phyloP scores from a whole-genome alignment of 2,329 filamentous ascomycete species.

The Sporothrix phasma region DNA sequence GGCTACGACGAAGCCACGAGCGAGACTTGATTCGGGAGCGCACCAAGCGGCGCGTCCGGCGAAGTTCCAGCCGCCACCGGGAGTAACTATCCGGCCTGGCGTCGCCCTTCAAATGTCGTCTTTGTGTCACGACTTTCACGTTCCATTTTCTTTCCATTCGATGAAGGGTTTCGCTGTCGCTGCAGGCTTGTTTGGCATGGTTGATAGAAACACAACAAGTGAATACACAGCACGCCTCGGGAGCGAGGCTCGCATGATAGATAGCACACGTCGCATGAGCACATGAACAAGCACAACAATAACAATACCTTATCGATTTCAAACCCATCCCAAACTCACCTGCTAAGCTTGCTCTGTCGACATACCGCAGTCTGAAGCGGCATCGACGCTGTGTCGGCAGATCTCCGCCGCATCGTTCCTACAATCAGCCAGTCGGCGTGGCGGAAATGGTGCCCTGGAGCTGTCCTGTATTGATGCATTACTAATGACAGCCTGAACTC shows the following conservation, averaged over 20 bases:
- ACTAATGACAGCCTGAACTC: too few relatives aligned
- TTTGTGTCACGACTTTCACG: too few relatives aligned
- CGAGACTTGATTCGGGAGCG: constrained; percentile 36
- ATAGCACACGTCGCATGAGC: neutral
- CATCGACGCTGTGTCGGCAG: too few relatives aligned
- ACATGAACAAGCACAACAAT: neutral
- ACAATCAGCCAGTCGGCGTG: neutral
- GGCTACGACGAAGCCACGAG: constrained; percentile 47
- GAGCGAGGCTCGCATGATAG: neutral
- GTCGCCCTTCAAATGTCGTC: neutral
- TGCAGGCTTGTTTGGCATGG: neutral
- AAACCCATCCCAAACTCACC: too few relatives aligned
- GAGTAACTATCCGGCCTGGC: too few relatives aligned
- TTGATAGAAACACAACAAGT: neutral
- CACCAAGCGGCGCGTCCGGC: constrained; percentile 20
- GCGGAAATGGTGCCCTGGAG: neutral
- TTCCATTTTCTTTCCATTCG: neutral
- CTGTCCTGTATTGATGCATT: too few relatives aligned
- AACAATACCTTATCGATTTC: too few relatives aligned
- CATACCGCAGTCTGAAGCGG: too few relatives aligned
- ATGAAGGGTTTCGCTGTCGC: neutral
- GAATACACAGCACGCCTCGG: neutral
- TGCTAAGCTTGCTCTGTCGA: too few relatives aligned
- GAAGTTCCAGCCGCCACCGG: constrained; percentile 22
- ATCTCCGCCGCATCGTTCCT: too few relatives aligned